These are phyloP conservation scores for Neurospora intermedia DNA, from an alignment of 495 filamentous ascomycete genomes.

Conservation along the genomic window DNA sequence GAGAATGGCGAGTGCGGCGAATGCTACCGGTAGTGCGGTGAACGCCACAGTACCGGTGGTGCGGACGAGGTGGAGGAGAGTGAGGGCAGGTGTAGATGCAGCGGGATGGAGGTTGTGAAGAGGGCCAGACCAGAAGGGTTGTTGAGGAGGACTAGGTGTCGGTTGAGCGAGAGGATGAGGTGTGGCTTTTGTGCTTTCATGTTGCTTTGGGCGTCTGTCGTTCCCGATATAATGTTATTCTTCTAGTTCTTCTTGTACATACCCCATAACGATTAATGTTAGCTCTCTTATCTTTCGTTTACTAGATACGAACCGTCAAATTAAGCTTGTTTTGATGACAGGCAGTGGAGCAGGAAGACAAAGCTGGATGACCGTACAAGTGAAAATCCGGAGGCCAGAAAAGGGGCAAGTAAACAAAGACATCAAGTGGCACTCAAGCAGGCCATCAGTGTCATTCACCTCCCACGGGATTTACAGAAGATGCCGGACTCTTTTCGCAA, in stretches of 20 bases:
- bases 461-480: not conserved
- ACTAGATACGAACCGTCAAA: not conserved
- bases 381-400: not conserved
- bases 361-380: not conserved
- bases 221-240: not conserved
- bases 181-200: not conserved
- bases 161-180: not conserved
- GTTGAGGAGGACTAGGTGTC: not conserved
- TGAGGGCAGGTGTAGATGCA: not conserved
- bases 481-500: not conserved
- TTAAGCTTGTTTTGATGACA: not conserved
- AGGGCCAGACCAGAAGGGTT: not conserved
- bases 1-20: not conserved
- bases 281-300: not conserved
- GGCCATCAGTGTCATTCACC: not conserved
- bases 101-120: not conserved
- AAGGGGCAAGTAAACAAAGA: not conserved
- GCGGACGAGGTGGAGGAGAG: not conserved
- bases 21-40: not conserved
- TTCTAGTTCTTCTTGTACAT: not conserved
- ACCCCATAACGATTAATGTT: not conserved
- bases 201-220: not conserved
- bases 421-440: not conserved
- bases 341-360: not conserved
- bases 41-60: not conserved